These are phyloP conservation scores for Monosporascus sp. DNA, from an alignment of 2,329 filamentous ascomycete species.

Conservation along the genomic window DNA sequence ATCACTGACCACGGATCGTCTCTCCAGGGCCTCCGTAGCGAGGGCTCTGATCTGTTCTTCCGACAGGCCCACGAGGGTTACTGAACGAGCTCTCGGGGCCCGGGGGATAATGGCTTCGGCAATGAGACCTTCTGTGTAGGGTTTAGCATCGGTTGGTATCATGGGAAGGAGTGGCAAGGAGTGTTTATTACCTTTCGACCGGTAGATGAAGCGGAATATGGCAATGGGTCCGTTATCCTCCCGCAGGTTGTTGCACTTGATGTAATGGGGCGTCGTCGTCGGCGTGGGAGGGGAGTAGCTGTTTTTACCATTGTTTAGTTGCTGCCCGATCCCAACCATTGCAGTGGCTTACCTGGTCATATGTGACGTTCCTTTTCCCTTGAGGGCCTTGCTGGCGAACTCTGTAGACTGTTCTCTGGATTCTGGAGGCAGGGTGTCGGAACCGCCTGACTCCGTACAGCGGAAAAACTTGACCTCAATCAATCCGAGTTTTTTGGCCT, in stretches of 20 bases:
- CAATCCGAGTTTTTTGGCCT: conserved; percentile 11
- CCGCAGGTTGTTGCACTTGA: conserved; percentile 1
- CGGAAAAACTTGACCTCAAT: conserved; percentile 14
- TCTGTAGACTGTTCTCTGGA: neutral
- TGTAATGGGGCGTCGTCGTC: neutral
- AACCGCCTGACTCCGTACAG: neutral
- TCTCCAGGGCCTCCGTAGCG: neutral
- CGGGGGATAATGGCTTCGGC: conserved; percentile 1
- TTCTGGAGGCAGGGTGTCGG: neutral
- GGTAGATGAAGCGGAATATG: conserved; percentile 9
- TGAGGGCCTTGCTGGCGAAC: conserved; percentile 10
- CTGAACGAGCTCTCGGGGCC: neutral
- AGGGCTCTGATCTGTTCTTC: neutral
- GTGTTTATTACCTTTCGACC: conserved; percentile 7
- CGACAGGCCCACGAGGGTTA: neutral
- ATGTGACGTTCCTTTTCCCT: conserved; percentile 14
- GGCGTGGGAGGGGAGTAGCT: neutral
- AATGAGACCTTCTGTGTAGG: conserved; percentile 2
- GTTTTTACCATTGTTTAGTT: neutral
- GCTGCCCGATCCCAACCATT: too few species aligned
- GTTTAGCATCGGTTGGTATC: neutral
- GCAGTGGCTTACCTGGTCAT: conserved; percentile 10
- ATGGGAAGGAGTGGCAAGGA: neutral
- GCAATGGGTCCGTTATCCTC: conserved; percentile 7
- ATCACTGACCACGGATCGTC: too few species aligned